phyloP scores from a whole-genome alignment of 768 basidiomycete genomes.

The Harrya chromipes region DNA sequence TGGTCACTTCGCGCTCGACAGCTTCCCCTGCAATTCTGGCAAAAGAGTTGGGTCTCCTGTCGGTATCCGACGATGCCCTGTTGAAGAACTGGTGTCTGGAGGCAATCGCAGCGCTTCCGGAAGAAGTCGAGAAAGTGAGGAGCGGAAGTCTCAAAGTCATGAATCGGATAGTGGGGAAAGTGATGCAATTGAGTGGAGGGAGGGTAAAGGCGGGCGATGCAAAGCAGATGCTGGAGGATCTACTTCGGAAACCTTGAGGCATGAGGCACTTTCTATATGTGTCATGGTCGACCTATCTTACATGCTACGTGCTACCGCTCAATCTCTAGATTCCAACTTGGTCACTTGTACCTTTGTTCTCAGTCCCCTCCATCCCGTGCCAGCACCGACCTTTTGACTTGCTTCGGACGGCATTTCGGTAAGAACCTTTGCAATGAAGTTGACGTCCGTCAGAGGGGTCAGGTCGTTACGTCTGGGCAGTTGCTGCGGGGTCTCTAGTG shows the following conservation, averaged over 20 bases:
- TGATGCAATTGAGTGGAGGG: conserved; percentile 80
- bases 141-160: conserved; percentile 75
- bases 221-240: conserved; percentile 45
- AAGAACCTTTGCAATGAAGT: conserved; percentile 73
- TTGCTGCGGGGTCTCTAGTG: conserved; percentile 38
- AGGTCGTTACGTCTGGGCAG: conserved; percentile 76
- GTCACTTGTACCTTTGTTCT: conserved; percentile 61
- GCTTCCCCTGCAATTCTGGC: conserved; percentile 45
- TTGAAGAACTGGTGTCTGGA: conserved; percentile 54
- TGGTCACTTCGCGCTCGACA: conserved; percentile 47
- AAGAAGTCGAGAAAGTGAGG: conserved; percentile 61
- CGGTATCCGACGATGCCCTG: conserved; percentile 36
- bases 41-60: conserved; percentile 45
- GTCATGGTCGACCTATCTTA: not conserved
- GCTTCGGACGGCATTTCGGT: conserved; percentile 56
- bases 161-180: conserved; percentile 43
- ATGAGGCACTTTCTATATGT: too few relatives aligned
- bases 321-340: conserved; percentile 10
- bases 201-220: conserved; percentile 69
- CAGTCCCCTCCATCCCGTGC: conserved; percentile 85
- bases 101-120: conserved; percentile 65
- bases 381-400: conserved; percentile 60
- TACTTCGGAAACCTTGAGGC: conserved; percentile 31
- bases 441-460: conserved; percentile 83
- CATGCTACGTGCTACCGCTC: conserved; percentile 1